phyloP scores from a whole-genome alignment of 2,329 filamentous ascomycete species.

The Alternaria infectoria region DNA sequence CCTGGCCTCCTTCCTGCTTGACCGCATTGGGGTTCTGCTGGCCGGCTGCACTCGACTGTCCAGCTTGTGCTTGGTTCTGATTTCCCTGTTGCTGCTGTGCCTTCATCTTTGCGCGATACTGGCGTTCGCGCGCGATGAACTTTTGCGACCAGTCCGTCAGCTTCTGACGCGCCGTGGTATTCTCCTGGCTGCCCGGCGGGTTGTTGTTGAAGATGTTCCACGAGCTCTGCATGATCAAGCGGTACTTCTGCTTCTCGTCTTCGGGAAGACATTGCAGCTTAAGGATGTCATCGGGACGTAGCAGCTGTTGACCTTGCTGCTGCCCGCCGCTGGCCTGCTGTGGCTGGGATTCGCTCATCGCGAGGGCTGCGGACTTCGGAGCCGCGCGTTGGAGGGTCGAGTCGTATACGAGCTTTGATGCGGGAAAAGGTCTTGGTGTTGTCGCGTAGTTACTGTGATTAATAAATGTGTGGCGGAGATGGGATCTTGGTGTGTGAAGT shows the following conservation, averaged over 20 bases:
- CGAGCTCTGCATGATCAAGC: slow-evolving; percentile 59
- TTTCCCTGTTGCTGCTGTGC: slow-evolving; percentile 24
- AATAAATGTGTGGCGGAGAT: neutral
- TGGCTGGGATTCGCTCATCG: slow-evolving; percentile 46
- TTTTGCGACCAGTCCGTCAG: slow-evolving; percentile 59
- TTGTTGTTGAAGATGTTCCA: slow-evolving; percentile 61
- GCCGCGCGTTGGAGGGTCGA: slow-evolving; percentile 7
- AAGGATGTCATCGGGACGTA: slow-evolving; percentile 44
- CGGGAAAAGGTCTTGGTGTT: neutral
- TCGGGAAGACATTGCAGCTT: slow-evolving; percentile 54
- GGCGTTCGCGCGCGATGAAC: slow-evolving; percentile 56
- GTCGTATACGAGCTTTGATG: neutral
- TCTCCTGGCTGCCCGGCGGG: slow-evolving; percentile 56
- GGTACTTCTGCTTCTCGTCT: slow-evolving; percentile 63
- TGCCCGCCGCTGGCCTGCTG: slow-evolving; percentile 33
- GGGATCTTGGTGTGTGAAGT: neutral
- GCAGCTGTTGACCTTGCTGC: slow-evolving; percentile 30
- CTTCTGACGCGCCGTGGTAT: slow-evolving; percentile 58
- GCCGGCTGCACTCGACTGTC: slow-evolving; percentile 30
- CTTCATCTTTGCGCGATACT: slow-evolving; percentile 51
- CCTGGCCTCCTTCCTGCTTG: slow-evolving; percentile 26
- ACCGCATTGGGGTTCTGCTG: slow-evolving; percentile 40
- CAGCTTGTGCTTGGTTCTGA: slow-evolving; percentile 29
- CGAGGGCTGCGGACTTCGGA: slow-evolving; percentile 19
- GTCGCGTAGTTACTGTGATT: slow-evolving; percentile 1